Evolutionary conservation across 257 asterid species (phyloP).

Genomic region (Jacaranda copaia): DNA sequence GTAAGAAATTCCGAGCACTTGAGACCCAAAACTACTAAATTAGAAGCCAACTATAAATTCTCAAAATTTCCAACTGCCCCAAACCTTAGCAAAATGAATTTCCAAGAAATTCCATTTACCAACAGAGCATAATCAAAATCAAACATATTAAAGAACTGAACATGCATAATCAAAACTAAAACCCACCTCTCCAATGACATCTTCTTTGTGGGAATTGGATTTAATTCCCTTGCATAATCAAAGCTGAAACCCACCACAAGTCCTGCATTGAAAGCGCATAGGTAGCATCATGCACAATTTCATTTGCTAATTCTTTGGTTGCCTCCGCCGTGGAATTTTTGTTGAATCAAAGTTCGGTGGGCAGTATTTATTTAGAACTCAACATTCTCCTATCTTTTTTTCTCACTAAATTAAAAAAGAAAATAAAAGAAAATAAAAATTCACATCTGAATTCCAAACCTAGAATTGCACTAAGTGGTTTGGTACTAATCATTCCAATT

Average conservation of each 20-base stretch:
- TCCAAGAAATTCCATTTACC: background rate
- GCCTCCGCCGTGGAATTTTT: slow-evolving; percentile 86
- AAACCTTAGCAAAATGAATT: background rate
- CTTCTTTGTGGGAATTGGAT: slow-evolving; percentile 91
- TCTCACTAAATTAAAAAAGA: background rate
- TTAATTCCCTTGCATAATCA: slow-evolving; percentile 88
- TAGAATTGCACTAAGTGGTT: too few species aligned
- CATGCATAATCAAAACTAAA: background rate
- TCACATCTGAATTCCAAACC: too few species aligned
- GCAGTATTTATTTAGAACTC: slow-evolving; percentile 85
- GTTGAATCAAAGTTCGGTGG: slow-evolving; percentile 97
- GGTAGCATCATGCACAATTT: slow-evolving; percentile 95
- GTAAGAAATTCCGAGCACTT: too few species aligned
- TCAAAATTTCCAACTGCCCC: background rate
- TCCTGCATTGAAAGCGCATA: slow-evolving; percentile 82
- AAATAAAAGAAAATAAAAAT: too few species aligned
- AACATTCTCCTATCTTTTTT: slow-evolving; percentile 76
- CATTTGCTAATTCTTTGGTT: slow-evolving; percentile 81
- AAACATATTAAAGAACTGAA: background rate
- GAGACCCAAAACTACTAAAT: too few species aligned
- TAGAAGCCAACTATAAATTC: too few species aligned
- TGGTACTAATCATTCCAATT: too few species aligned
- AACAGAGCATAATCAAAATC: background rate
- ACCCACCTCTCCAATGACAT: slow-evolving; percentile 77
- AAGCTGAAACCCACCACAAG: too few species aligned